Percentiles rank a stretch among this genome's conserved stretches.
Evolutionary conservation across 331 rosid species (phyloP).

Genomic region (Ulmus americana): DNA sequence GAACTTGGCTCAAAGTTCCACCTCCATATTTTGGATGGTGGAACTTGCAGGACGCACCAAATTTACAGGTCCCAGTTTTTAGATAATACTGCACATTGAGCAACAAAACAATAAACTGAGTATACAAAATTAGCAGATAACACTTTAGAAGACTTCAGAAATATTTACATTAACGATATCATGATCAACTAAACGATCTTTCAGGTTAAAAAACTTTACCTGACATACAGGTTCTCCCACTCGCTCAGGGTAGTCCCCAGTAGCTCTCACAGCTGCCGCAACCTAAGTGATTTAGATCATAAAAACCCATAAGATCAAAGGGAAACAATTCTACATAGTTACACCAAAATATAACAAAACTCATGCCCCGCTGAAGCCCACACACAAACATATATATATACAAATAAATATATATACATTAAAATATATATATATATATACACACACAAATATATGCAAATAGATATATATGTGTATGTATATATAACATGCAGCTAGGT

Average conservation of each 20-base stretch:
- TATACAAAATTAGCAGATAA: neutral
- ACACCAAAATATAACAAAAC: neutral
- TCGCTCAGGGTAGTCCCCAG: slow-evolving; percentile 87
- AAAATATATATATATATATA: no score
- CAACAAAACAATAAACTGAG: slow-evolving; percentile 13
- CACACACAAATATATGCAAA: no score
- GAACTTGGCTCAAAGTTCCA: slow-evolving; percentile 69
- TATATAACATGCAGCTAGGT: no score
- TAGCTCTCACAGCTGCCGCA: slow-evolving; percentile 78
- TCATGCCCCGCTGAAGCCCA: neutral
- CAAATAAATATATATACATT: no score
- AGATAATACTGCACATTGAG: slow-evolving; percentile 62
- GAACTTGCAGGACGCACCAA: slow-evolving; percentile 87
- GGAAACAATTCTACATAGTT: neutral
- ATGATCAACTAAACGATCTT: neutral
- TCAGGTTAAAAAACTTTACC: slow-evolving; percentile 29
- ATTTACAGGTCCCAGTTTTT: slow-evolving; percentile 85
- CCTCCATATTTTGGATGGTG: slow-evolving; percentile 90
- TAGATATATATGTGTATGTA: no score
- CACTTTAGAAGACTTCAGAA: neutral
- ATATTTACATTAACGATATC: slow-evolving; percentile 6
- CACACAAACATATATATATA: neutral
- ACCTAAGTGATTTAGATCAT: slow-evolving; percentile 36
- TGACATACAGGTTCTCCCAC: slow-evolving; percentile 76
- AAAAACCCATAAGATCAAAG: neutral